A percentile compares a stretch with the other conserved stretches of the same genome.
phyloP scores from a whole-genome alignment of 805 yeast species.

The Nakazawaea molendinolei region DNA sequence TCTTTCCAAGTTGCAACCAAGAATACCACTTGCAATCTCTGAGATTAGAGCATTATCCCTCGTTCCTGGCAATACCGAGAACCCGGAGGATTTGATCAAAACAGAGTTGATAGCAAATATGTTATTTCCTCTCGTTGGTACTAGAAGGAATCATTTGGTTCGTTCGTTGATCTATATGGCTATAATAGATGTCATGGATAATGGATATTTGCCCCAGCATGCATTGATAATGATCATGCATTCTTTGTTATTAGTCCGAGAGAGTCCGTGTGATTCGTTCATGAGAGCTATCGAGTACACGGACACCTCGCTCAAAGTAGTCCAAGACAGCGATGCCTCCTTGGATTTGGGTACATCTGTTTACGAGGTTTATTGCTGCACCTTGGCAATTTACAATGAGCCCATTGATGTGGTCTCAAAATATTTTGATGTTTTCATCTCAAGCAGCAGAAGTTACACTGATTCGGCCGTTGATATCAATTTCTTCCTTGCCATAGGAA shows the following conservation, averaged over 20 bases:
- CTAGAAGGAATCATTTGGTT: constrained; percentile 23
- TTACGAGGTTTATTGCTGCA: constrained; percentile 34
- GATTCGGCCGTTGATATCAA: constrained; percentile 4
- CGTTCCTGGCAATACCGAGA: constrained; percentile 20
- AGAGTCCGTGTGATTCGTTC: constrained; percentile 24
- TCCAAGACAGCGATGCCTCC: constrained; percentile 29
- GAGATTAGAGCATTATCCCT: constrained; percentile 29
- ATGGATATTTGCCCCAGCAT: constrained; percentile 34
- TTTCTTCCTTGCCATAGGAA: constrained; percentile 9
- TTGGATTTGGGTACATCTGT: constrained; percentile 30
- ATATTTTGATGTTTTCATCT: constrained; percentile 16
- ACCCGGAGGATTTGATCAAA: constrained; percentile 10
- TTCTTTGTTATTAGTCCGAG: constrained; percentile 27
- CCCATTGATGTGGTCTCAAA: constrained; percentile 30
- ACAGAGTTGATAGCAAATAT: constrained; percentile 36
- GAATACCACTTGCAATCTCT: constrained; percentile 31
- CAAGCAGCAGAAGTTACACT: constrained; percentile 11
- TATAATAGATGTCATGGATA: constrained; percentile 27
- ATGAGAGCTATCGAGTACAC: constrained; percentile 34
- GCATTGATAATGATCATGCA: constrained; percentile 33
- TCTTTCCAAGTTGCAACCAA: constrained; percentile 18
- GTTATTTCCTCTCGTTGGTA: constrained; percentile 26
- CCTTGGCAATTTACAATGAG: constrained; percentile 35
- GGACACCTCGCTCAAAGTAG: constrained; percentile 31
- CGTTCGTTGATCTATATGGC: constrained; percentile 27